phyloP scores from a whole-genome alignment of 108 stramenopile species.

The Aurantiochytrium sp. region DNA sequence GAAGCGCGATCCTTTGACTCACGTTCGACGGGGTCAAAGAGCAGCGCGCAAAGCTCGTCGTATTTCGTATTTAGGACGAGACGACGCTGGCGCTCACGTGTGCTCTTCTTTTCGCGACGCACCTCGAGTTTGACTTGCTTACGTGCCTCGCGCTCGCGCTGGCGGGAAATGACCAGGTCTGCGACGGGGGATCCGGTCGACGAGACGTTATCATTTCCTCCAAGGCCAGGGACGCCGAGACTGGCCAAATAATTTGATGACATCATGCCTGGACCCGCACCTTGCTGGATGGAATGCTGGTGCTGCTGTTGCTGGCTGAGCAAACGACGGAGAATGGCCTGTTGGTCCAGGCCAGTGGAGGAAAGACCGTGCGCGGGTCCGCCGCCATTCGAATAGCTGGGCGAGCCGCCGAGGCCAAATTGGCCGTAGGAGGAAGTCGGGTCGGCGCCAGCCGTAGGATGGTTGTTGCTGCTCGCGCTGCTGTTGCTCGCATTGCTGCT shows the following conservation, averaged over 20 bases:
- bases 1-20: slow-evolving; percentile 10
- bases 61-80: neutral
- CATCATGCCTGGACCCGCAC: neutral
- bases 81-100: neutral
- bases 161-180: neutral
- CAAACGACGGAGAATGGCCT: neutral
- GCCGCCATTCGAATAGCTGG: neutral
- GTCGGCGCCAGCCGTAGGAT: neutral
- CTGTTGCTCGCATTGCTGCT: neutral
- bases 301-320: neutral
- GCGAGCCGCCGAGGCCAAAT: neutral
- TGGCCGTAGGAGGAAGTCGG: neutral
- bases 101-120: neutral
- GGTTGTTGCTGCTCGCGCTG: neutral
- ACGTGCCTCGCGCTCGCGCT: neutral
- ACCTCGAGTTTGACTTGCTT: neutral
- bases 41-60: neutral
- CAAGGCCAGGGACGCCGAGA: neutral
- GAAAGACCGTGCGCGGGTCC: neutral
- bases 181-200: neutral
- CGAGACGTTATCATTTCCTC: neutral
- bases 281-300: neutral
- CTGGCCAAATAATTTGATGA: neutral
- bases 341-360: neutral
- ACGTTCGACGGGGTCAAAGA: neutral